A percentile compares a stretch with the other conserved stretches of the same genome.
Evolutionary conservation across 2,329 filamentous ascomycete genomes (phyloP).

Genomic region (Elsinoe ampelina): DNA sequence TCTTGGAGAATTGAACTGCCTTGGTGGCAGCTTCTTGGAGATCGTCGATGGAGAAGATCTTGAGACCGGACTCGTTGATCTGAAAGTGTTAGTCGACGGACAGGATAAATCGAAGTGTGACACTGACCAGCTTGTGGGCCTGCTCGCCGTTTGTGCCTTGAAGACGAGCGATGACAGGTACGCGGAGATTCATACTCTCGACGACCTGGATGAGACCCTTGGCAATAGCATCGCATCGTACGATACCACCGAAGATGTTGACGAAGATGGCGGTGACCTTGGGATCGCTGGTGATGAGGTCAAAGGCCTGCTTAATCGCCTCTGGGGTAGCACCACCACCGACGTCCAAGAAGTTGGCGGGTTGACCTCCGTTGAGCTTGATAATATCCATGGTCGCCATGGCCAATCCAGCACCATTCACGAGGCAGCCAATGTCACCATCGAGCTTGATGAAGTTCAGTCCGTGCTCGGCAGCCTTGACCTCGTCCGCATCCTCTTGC

Average conservation of each 20-base stretch:
- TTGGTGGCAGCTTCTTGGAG: slow-evolving; percentile 96
- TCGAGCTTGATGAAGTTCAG: slow-evolving; percentile 99
- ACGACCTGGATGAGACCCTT: slow-evolving; percentile 93
- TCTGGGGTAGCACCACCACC: slow-evolving; percentile 94
- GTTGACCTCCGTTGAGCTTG: slow-evolving; percentile 93
- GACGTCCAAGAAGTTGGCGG: slow-evolving; percentile 98
- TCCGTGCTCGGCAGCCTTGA: slow-evolving; percentile 84
- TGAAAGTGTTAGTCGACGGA: slow-evolving; percentile 21
- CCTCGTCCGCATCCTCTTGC: slow-evolving; percentile 96
- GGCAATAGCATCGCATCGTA: slow-evolving; percentile 94
- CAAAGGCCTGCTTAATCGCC: slow-evolving; percentile 94
- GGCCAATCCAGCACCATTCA: slow-evolving; percentile 97
- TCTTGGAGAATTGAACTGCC: slow-evolving; percentile 96
- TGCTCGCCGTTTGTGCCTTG: slow-evolving; percentile 98
- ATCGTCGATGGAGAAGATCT: slow-evolving; percentile 99
- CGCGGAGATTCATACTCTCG: slow-evolving; percentile 87
- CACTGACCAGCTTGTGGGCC: slow-evolving; percentile 64
- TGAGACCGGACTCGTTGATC: slow-evolving; percentile 95
- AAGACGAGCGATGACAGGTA: slow-evolving; percentile 91
- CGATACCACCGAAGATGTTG: slow-evolving; percentile 99
- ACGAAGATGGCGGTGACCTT: slow-evolving; percentile 99
- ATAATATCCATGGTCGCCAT: slow-evolving; percentile 99
- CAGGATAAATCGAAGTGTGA: neutral
- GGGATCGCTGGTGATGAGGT: slow-evolving; percentile 95
- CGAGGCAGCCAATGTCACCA: slow-evolving; percentile 96